Conservation (phyloP, 2,329 filamentous ascomycete genomes). For the Aspergillus brunneoviolaceus region DNA sequence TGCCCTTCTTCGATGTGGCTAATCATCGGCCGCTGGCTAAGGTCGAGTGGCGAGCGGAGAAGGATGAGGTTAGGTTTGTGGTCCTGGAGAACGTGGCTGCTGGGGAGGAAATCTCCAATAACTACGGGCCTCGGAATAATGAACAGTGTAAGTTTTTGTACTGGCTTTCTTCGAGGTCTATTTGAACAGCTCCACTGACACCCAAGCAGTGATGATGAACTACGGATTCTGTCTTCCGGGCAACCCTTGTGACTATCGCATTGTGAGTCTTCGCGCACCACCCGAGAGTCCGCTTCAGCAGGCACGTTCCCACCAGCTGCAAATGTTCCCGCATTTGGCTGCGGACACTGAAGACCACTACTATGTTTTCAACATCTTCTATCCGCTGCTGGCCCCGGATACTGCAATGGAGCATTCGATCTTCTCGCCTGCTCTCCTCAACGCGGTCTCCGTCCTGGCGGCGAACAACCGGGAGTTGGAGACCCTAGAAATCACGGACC, state of each 20-base stretch:
- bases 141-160: conserved; percentile 51
- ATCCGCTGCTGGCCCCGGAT: conserved; percentile 39
- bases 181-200: not conserved
- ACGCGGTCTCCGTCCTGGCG: conserved; percentile 42
- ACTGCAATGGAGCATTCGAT: conserved; percentile 40
- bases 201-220: conserved; percentile 42
- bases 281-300: conserved; percentile 39
- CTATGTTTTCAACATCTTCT: conserved; percentile 47
- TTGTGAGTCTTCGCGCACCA: conserved; percentile 41
- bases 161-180: conserved; percentile 9
- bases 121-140: conserved; percentile 75
- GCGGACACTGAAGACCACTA: conserved; percentile 37
- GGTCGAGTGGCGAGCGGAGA: conserved; percentile 57
- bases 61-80: conserved; percentile 40
- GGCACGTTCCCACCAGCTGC: conserved; percentile 35
- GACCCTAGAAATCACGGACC: conserved; percentile 33
- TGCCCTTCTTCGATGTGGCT: conserved; percentile 69
- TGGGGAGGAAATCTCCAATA: conserved; percentile 63
- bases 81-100: conserved; percentile 50
- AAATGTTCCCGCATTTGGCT: conserved; percentile 34
- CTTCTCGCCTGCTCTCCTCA: conserved; percentile 45
- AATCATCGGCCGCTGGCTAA: conserved; percentile 66
- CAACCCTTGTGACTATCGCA: conserved; percentile 47
- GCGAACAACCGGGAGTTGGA: conserved; percentile 44
- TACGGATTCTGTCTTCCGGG: conserved; percentile 47